Base-by-base conservation (phyloP, 2,329 filamentous ascomycete species). In the Fusarium piperis region DNA sequence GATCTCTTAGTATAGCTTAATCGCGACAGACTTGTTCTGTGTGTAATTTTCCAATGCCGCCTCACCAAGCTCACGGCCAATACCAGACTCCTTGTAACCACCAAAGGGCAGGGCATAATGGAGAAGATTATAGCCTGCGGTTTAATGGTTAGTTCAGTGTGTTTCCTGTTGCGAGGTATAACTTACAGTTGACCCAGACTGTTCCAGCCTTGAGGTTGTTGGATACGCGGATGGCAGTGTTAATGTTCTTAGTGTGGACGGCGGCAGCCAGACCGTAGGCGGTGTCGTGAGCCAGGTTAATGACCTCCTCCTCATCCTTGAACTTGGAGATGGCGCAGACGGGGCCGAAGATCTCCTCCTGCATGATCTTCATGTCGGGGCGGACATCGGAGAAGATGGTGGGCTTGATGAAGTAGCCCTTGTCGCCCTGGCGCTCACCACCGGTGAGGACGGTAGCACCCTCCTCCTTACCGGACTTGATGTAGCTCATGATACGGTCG, bases 261-360 rank as follows among this genome's bases (percentile, higher is more conserved):
- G 93, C 94, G 61, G 94, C 91, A 66, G 94, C 94, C 48, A 97
- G 89, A 78, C 94, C 94, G 85, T 95, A 97, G 73, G 83, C 89
- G 78, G 89, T 91, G 83, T 90, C 86, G 87, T 97, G 96, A 74
- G 89, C 93, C 59, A 93, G 83, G 74, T 87, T 84, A 82, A 97
- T 90, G 70, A 90, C 93, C 63, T 97, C 94, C 39, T 91, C 92
- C 85, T 93, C 91, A 74, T 88, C 90, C 86, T 91, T 92, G 88
- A 97, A 97, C 86, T 95, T 97, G 85, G 92, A 88, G 76, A 97
- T 91, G 77, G 92, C 88, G 85, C 91, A 93, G 72, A 97, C 94
- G 65, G 94, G 94, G 72, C 94, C 94, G 81, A 97, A 97, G 81
- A 97, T 96, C 85, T 97, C 94, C 85, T 97, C 93, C 82, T 94